Percentiles rank a stretch among this genome's conserved stretches.
Conservation (phyloP, 306 rosid species). For the Citrullus mucosospermus region DNA sequence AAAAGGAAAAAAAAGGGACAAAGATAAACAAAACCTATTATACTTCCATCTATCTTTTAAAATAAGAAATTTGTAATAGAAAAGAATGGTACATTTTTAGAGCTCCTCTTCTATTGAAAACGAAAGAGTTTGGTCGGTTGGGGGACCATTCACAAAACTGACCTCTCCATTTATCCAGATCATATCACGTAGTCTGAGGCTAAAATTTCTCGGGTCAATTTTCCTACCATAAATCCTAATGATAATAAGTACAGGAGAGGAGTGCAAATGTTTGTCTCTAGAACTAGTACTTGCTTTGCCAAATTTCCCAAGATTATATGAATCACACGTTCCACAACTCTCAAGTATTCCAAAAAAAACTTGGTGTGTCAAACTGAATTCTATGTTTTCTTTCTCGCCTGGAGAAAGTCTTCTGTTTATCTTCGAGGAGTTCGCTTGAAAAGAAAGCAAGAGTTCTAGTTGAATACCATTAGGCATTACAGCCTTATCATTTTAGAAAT, state of each 20-base stretch:
- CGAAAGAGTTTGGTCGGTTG: not conserved
- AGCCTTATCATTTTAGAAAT: too few relatives aligned
- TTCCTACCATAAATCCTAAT: not conserved
- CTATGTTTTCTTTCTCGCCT: not conserved
- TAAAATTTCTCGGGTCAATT: not conserved
- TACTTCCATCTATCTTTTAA: not conserved
- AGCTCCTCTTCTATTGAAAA: not conserved
- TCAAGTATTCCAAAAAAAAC: not conserved
- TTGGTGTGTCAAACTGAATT: not conserved
- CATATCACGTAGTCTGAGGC: not conserved
- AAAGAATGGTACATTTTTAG: not conserved
- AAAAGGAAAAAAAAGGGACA: not conserved
- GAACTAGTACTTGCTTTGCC: not conserved
- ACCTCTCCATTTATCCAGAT: not conserved
- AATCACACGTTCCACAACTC: not conserved
- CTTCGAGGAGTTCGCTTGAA: not conserved
- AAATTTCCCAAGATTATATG: not conserved
- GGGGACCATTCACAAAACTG: not conserved
- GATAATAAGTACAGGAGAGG: not conserved
- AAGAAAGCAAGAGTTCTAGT: not conserved
- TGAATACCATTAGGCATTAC: not conserved
- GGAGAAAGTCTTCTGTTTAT: not conserved
- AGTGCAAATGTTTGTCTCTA: not conserved
- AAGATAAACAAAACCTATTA: not conserved
- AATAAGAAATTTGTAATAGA: not conserved